Evolutionary conservation across 192 early-diverging fungal species (phyloP).

Genomic region (Coemansia sp.): DNA sequence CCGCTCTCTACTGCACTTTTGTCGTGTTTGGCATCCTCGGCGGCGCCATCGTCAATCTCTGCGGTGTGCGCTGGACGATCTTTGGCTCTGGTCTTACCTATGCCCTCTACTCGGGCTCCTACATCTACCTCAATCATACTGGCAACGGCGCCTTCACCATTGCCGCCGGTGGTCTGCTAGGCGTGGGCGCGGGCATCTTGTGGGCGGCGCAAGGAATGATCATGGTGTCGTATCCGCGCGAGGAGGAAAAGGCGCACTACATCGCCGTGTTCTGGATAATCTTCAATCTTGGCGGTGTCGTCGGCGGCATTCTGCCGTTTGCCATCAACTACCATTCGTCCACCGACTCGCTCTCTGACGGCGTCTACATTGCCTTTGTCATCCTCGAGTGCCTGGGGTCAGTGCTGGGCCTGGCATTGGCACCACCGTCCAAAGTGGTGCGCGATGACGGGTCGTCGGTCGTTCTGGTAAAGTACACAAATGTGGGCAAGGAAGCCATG

Average conservation of each 20-base stretch:
- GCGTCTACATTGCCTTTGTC: constrained; percentile 78
- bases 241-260: constrained; percentile 77
- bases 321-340: constrained; percentile 64
- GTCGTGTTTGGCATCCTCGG: constrained; percentile 74
- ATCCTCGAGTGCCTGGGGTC: constrained; percentile 71
- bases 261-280: constrained; percentile 87
- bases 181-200: constrained; percentile 76
- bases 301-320: constrained; percentile 75
- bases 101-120: constrained; percentile 76
- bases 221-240: constrained; percentile 81
- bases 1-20: constrained; percentile 76
- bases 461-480: constrained; percentile 67
- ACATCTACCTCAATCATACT: constrained; percentile 65
- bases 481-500: constrained; percentile 60
- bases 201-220: constrained; percentile 79
- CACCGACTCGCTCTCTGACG: constrained; percentile 57
- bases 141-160: constrained; percentile 64
- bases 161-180: constrained; percentile 74
- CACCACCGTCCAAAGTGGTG: constrained; percentile 63
- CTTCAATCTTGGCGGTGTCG: constrained; percentile 78
- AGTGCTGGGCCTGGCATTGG: constrained; percentile 60
- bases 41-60: constrained; percentile 75
- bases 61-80: constrained; percentile 69
- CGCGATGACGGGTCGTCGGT: constrained; percentile 71
- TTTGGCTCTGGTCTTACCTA: constrained; percentile 65